Conservation (phyloP, 768 basidiomycete genomes). For the Udeniomyces megalosporus region DNA sequence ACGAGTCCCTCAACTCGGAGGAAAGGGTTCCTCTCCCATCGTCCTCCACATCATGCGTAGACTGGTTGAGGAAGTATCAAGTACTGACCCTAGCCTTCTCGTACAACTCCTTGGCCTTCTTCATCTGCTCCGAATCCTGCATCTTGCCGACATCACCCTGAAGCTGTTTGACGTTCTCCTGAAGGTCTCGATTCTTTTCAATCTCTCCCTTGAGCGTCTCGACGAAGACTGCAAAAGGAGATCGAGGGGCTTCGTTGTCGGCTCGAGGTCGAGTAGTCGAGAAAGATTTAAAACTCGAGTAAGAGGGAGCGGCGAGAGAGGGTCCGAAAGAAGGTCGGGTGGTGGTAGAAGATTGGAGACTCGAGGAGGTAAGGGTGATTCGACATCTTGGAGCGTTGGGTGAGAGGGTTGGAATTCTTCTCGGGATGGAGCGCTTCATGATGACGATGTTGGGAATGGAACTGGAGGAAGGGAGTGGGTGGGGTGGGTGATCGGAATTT, state of each 20-base stretch:
- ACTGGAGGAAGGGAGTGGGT: background rate
- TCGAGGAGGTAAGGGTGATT: background rate
- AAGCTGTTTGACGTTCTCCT: slow-evolving; percentile 91
- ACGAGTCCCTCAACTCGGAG: background rate
- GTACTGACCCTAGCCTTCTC: slow-evolving; percentile 77
- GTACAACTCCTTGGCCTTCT: slow-evolving; percentile 74
- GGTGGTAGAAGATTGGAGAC: background rate
- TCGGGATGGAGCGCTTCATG: background rate
- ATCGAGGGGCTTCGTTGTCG: slow-evolving; percentile 27
- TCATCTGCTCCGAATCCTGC: slow-evolving; percentile 94
- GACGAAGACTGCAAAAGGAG: slow-evolving; percentile 91
- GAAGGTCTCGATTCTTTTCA: slow-evolving; percentile 79
- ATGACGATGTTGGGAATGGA: too few relatives aligned
- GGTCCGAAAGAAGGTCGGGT: background rate
- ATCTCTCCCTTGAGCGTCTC: slow-evolving; percentile 85
- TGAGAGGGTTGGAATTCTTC: background rate
- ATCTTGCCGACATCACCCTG: slow-evolving; percentile 95
- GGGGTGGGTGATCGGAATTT: too few relatives aligned
- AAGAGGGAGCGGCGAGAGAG: background rate
- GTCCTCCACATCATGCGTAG: too few relatives aligned
- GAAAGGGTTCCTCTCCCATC: background rate
- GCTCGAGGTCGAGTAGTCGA: slow-evolving; percentile 3
- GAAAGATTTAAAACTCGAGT: background rate
- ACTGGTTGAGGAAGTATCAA: background rate
- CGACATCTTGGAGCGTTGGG: too few relatives aligned